phyloP scores from a whole-genome alignment of 2,329 filamentous ascomycete genomes.

The Grosmannia clavigera region DNA sequence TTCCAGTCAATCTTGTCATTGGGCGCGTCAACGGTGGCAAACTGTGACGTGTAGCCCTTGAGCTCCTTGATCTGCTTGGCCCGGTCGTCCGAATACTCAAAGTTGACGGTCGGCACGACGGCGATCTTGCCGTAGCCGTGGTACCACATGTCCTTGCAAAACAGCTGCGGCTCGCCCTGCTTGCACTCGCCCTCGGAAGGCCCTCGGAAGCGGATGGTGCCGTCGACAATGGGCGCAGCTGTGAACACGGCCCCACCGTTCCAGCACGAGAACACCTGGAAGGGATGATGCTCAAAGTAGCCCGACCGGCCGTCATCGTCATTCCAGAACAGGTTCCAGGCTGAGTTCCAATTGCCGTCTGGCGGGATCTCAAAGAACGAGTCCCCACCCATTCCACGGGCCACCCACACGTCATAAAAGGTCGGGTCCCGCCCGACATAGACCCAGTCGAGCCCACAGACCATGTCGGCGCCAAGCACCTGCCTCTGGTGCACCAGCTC shows the following conservation, averaged over 20 bases:
- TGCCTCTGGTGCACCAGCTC: conserved; percentile 39
- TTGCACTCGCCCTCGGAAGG: conserved; percentile 31
- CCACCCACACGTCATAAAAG: conserved; percentile 47
- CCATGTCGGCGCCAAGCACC: conserved; percentile 37
- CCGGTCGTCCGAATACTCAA: conserved; percentile 38
- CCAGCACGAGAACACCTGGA: conserved; percentile 47
- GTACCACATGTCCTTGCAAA: conserved; percentile 46
- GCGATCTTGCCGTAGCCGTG: conserved; percentile 38
- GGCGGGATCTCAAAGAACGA: conserved; percentile 40
- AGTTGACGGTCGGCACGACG: conserved; percentile 41
- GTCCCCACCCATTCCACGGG: conserved; percentile 38
- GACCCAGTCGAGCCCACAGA: conserved; percentile 47
- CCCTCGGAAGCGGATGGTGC: conserved; percentile 30
- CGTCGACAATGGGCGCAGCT: conserved; percentile 30
- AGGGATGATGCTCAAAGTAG: conserved; percentile 27
- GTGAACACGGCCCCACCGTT: conserved; percentile 40
- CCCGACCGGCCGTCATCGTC: conserved; percentile 23
- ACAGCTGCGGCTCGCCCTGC: conserved; percentile 41
- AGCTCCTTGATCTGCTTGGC: conserved; percentile 32
- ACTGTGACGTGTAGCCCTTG: conserved; percentile 35
- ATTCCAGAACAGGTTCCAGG: conserved; percentile 42
- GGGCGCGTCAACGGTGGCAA: conserved; percentile 6
- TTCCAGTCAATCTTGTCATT: conserved; percentile 28
- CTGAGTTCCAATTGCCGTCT: conserved; percentile 34
- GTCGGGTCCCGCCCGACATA: conserved; percentile 27